Percentiles rank a stretch among this genome's conserved stretches.
Conservation (phyloP, 192 early-diverging fungal genomes). For the Haplosporangium gracile region DNA sequence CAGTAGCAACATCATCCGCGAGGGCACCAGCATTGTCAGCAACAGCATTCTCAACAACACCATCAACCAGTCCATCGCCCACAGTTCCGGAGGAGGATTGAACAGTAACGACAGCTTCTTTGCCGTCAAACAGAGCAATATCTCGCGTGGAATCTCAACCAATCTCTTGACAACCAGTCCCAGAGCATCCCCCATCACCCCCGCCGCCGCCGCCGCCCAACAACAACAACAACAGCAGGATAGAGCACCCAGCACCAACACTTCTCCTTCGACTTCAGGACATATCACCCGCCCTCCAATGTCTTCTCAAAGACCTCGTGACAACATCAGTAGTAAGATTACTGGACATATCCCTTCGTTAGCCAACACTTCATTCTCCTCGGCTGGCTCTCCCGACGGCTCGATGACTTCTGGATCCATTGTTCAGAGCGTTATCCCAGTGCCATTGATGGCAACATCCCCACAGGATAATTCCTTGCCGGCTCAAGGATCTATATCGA, state of each 20-base stretch:
- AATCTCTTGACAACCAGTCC: not conserved
- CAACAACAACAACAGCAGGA: constrained; percentile 9
- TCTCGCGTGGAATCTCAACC: constrained; percentile 12
- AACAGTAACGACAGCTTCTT: constrained; percentile 51
- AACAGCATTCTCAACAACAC: constrained; percentile 47
- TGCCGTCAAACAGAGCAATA: constrained; percentile 27
- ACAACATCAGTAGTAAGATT: constrained; percentile 13
- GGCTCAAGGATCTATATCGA: constrained; percentile 7
- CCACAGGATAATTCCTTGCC: not conserved
- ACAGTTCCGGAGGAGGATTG: constrained; percentile 11
- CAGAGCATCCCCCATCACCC: not conserved
- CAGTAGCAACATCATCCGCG: constrained; percentile 13
- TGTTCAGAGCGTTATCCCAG: not conserved
- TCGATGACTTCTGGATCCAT: constrained; percentile 8
- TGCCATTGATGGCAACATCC: not conserved
- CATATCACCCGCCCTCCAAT: constrained; percentile 41
- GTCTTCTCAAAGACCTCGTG: constrained; percentile 35
- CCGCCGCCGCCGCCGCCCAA: not conserved
- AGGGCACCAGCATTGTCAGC: constrained; percentile 37
- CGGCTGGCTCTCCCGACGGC: constrained; percentile 4
- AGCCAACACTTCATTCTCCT: constrained; percentile 41
- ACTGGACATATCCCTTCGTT: not conserved
- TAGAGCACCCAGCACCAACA: constrained; percentile 6
- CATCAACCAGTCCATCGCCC: constrained; percentile 29
- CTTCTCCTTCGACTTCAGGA: constrained; percentile 26